A percentile compares a stretch with the other conserved stretches of the same genome.
Evolutionary conservation across 176 grass and related monocot species (phyloP).

Genomic region (Ananas comosus): DNA sequence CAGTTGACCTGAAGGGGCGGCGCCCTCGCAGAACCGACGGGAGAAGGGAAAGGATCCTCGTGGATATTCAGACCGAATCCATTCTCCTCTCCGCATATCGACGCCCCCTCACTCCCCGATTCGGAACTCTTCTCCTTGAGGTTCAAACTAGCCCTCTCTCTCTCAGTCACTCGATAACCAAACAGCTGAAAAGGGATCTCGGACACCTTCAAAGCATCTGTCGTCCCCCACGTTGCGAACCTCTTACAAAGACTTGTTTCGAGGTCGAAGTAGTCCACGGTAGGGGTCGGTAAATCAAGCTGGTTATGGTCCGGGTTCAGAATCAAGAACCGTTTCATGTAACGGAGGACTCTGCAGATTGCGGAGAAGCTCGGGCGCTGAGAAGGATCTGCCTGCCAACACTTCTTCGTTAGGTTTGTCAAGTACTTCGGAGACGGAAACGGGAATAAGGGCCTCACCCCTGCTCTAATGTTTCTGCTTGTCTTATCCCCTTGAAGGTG

Average conservation of each 20-base stretch:
- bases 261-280: conserved; percentile 14
- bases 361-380: conserved; percentile 18
- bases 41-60: background rate
- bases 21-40: background rate
- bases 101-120: conserved; percentile 17
- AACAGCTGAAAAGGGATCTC: conserved; percentile 22
- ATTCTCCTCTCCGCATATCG: conserved; percentile 17
- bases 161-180: conserved; percentile 3
- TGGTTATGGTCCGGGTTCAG: conserved; percentile 7
- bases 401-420: conserved; percentile 8
- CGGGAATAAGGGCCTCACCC: conserved; percentile 18
- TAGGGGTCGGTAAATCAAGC: background rate
- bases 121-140: conserved; percentile 16
- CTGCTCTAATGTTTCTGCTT: conserved; percentile 15
- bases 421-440: conserved; percentile 18
- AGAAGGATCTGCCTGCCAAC: conserved; percentile 16
- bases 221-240: background rate
- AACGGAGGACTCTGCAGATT: conserved; percentile 14
- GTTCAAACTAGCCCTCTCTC: conserved; percentile 12
- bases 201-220: background rate
- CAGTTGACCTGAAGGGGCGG: background rate
- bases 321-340: conserved; percentile 14
- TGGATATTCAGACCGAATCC: background rate
- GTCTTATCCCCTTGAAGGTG: conserved; percentile 19
- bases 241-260: conserved; percentile 8